phyloP scores from a whole-genome alignment of 208 protist genomes.

The Novymonas esmeraldas region DNA sequence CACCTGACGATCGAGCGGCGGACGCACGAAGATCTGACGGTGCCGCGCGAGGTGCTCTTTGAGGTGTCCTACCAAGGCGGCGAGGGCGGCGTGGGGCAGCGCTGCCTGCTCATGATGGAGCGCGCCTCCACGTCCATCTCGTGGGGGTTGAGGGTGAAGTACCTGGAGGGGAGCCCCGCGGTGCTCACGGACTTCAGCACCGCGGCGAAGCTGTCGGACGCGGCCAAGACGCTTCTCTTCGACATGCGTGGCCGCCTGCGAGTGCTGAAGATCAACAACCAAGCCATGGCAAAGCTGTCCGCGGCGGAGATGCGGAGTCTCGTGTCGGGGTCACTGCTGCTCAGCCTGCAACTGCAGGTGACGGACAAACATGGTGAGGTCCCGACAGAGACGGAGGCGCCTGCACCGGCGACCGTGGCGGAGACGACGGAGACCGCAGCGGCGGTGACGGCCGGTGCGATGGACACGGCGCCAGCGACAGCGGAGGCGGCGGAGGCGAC shows the following conservation, averaged over 20 bases:
- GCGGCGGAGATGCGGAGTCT: constrained; percentile 16
- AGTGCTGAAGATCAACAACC: constrained; percentile 50
- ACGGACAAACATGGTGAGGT: constrained; percentile 16
- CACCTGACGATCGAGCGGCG: constrained; percentile 32
- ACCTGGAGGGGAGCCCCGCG: background rate
- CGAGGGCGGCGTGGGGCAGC: constrained; percentile 54
- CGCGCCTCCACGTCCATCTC: constrained; percentile 41
- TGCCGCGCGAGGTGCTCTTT: constrained; percentile 57
- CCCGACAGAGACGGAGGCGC: constrained; percentile 3
- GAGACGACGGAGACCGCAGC: background rate
- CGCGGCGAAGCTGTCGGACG: constrained; percentile 41
- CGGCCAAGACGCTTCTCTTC: constrained; percentile 50
- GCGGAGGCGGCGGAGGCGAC: background rate
- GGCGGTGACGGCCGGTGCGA: background rate
- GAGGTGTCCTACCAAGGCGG: constrained; percentile 51
- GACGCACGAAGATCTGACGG: constrained; percentile 28
- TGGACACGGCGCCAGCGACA: background rate
- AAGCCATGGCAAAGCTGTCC: constrained; percentile 22
- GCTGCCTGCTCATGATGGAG: constrained; percentile 56
- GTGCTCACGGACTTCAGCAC: constrained; percentile 35
- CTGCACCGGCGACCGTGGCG: background rate
- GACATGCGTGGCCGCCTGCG: constrained; percentile 38
- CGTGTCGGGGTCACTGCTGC: constrained; percentile 19
- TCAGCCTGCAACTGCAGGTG: constrained; percentile 42
- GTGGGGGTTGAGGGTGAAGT: constrained; percentile 57